Percentiles rank a stretch among this genome's conserved stretches.
These are phyloP conservation scores for Diaporthe ilicicola DNA, from an alignment of 2,329 filamentous ascomycete species.

Conservation along the genomic window DNA sequence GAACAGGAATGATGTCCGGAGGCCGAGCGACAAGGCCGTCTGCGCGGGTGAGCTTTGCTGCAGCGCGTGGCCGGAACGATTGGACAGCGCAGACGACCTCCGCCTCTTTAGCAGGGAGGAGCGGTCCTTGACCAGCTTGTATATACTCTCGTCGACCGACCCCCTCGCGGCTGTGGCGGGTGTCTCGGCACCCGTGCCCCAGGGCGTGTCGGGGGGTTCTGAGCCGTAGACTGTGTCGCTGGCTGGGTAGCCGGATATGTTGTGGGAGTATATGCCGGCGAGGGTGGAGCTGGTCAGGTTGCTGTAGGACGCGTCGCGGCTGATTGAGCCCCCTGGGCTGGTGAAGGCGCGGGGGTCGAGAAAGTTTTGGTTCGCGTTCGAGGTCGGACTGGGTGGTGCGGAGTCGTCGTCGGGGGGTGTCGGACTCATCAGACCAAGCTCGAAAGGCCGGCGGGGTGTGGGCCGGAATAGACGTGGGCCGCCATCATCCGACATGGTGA, in stretches of 20 bases:
- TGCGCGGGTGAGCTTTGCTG: constrained; percentile 37
- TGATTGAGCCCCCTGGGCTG: constrained; percentile 53
- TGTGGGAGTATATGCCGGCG: constrained; percentile 86
- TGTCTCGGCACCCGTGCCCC: constrained; percentile 80
- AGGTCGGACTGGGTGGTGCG: constrained; percentile 46
- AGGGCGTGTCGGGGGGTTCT: constrained; percentile 71
- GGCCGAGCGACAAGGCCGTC: constrained; percentile 57
- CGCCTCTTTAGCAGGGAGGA: constrained; percentile 44
- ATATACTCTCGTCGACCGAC: constrained; percentile 54
- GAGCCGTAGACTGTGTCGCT: constrained; percentile 49
- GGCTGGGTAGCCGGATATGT: constrained; percentile 59
- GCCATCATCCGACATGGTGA: constrained; percentile 48
- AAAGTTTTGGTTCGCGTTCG: constrained; percentile 51
- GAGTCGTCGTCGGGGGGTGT: constrained; percentile 52
- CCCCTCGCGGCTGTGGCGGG: constrained; percentile 55
- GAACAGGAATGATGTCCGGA: constrained; percentile 75
- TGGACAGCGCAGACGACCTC: constrained; percentile 45
- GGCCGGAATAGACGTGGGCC: constrained; percentile 71
- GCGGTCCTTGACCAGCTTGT: constrained; percentile 53
- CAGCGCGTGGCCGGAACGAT: constrained; percentile 23
- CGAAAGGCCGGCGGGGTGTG: constrained; percentile 76
- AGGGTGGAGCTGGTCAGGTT: constrained; percentile 92
- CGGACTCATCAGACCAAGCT: constrained; percentile 59
- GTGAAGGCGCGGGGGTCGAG: constrained; percentile 43
- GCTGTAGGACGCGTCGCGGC: constrained; percentile 78